Percentiles rank a stretch among this genome's conserved stretches.
Conservation (phyloP, 805 yeast species). For the Candida fluviatilis region DNA sequence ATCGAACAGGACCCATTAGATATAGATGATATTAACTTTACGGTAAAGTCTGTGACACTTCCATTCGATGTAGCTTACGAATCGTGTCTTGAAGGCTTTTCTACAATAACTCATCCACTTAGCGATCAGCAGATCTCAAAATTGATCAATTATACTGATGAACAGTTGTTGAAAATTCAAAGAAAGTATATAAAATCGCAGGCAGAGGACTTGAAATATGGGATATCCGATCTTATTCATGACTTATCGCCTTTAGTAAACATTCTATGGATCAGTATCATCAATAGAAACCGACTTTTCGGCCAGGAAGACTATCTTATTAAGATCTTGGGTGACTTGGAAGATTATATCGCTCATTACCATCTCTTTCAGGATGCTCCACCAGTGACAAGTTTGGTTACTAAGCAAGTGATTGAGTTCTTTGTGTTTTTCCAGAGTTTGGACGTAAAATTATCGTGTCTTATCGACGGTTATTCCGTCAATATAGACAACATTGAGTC, state of each 20-base stretch:
- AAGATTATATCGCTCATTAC: slow-evolving; percentile 34
- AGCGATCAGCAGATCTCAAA: slow-evolving; percentile 30
- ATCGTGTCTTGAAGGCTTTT: slow-evolving; percentile 9
- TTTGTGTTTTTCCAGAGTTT: slow-evolving; percentile 27
- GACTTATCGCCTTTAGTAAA: slow-evolving; percentile 25
- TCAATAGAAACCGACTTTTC: slow-evolving; percentile 17
- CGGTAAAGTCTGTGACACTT: slow-evolving; percentile 14
- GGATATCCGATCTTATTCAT: slow-evolving; percentile 18
- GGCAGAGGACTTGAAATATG: slow-evolving; percentile 21
- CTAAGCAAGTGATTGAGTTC: slow-evolving; percentile 12
- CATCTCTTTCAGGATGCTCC: slow-evolving; percentile 10
- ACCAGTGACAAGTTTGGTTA: slow-evolving; percentile 7
- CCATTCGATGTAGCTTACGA: slow-evolving; percentile 29
- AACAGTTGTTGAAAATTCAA: slow-evolving; percentile 29
- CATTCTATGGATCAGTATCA: slow-evolving; percentile 31
- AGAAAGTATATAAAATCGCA: slow-evolving; percentile 34
- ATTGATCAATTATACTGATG: slow-evolving; percentile 32
- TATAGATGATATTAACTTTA: not conserved
- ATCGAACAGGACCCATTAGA: not conserved
- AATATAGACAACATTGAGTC: slow-evolving; percentile 2
- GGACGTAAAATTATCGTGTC: slow-evolving; percentile 27
- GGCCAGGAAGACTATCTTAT: slow-evolving; percentile 36
- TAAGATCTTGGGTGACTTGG: slow-evolving; percentile 33
- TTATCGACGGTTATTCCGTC: slow-evolving; percentile 28
- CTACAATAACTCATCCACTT: not conserved